phyloP scores from a whole-genome alignment of 306 rosid genomes.

The Cicer yamashitae region DNA sequence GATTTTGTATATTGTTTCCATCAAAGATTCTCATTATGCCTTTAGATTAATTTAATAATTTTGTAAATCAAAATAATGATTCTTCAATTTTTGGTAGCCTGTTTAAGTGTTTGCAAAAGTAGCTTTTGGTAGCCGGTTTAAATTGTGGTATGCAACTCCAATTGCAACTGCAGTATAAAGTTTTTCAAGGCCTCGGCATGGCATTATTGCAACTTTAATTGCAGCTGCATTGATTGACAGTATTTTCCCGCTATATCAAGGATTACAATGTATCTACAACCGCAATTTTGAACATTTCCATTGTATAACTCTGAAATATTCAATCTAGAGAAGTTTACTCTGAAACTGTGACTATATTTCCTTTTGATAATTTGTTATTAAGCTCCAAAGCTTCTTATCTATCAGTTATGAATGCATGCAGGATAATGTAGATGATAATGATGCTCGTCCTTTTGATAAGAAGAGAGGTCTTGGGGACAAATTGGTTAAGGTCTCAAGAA shows the following conservation, averaged over 20 bases:
- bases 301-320: not conserved
- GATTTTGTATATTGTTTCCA: not conserved
- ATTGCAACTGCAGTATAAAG: too few relatives aligned
- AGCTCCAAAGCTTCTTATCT: slow-evolving; percentile 26
- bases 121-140: not conserved
- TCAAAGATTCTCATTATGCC: not conserved
- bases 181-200: too few relatives aligned
- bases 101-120: not conserved
- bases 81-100: not conserved
- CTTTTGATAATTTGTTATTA: slow-evolving; percentile 1
- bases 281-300: too few relatives aligned
- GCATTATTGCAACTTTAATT: too few relatives aligned
- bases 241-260: too few relatives aligned
- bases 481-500: slow-evolving; percentile 8
- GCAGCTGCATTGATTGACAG: too few relatives aligned
- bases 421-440: slow-evolving; percentile 1
- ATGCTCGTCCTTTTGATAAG: slow-evolving; percentile 16
- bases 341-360: not conserved
- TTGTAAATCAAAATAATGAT: not conserved
- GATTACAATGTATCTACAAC: too few relatives aligned
- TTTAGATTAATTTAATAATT: not conserved
- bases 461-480: not conserved
- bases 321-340: not conserved
- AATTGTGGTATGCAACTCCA: too few relatives aligned
- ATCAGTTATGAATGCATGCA: slow-evolving; percentile 2